Evolutionary conservation across 331 rosid genomes (phyloP).

Genomic region (Rhamnella rubrinervis): DNA sequence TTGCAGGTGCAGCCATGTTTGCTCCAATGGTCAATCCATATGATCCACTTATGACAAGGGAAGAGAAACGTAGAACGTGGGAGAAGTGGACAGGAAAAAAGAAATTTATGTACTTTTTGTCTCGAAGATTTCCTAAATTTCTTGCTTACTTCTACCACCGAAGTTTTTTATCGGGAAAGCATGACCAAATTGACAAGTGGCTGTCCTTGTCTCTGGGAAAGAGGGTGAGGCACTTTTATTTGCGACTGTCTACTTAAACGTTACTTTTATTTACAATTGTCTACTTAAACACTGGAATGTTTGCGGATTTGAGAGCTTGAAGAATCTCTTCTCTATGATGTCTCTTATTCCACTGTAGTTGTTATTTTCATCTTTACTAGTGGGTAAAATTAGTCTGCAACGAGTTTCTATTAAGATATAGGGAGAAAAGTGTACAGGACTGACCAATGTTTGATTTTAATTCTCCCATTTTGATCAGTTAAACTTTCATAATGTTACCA

Average conservation of each 20-base stretch:
- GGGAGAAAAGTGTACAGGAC: too few relatives aligned
- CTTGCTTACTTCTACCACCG: constrained; percentile 64
- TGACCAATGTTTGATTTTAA: too few relatives aligned
- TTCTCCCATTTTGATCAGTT: too few relatives aligned
- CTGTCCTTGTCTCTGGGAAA: constrained; percentile 80
- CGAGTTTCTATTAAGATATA: too few relatives aligned
- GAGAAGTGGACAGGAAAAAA: constrained; percentile 64
- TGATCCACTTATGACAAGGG: constrained; percentile 69
- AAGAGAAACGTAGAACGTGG: constrained; percentile 86
- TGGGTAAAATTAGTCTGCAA: too few relatives aligned
- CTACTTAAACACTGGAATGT: not conserved
- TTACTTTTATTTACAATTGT: not conserved
- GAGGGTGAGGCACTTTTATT: constrained; percentile 53
- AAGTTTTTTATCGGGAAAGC: constrained; percentile 96
- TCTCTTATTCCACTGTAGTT: too few relatives aligned
- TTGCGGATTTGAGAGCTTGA: not conserved
- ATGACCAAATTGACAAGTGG: constrained; percentile 82
- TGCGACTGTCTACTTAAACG: too few relatives aligned
- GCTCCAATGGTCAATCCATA: constrained; percentile 98
- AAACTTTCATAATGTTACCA: too few relatives aligned
- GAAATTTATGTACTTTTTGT: constrained; percentile 67
- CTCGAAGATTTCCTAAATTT: constrained; percentile 60
- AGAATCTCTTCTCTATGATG: too few relatives aligned
- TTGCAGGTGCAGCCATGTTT: constrained; percentile 93
- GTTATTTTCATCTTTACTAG: too few relatives aligned